These are phyloP conservation scores for Syzygium grande DNA, from an alignment of 345 rosid species.

Conservation along the genomic window DNA sequence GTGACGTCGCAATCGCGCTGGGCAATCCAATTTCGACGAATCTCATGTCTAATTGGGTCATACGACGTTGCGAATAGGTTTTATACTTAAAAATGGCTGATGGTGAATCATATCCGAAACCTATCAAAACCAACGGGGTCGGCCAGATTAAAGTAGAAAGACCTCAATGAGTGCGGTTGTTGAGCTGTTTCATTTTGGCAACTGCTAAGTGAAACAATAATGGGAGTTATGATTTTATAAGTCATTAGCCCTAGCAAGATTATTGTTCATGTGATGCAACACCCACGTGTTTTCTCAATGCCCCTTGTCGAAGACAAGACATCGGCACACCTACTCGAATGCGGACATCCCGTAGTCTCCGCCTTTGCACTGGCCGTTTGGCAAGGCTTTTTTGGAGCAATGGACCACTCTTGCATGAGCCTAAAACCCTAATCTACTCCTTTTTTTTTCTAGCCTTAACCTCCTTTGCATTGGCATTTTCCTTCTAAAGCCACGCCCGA, in stretches of 20 bases:
- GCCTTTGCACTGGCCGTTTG: neutral
- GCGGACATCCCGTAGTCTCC: neutral
- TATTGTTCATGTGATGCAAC: neutral
- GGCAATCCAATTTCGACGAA: neutral
- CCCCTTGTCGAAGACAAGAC: neutral
- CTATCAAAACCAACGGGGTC: neutral
- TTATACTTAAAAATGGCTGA: neutral
- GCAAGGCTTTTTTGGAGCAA: neutral
- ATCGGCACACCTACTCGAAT: neutral
- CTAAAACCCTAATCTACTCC: neutral
- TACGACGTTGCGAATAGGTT: neutral
- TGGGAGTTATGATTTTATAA: neutral
- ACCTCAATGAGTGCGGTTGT: neutral
- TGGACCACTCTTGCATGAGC: neutral
- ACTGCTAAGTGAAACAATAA: neutral
- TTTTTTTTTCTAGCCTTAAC: neutral
- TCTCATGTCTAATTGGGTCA: neutral
- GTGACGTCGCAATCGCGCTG: neutral
- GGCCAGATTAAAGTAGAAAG: neutral
- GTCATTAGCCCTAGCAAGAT: neutral
- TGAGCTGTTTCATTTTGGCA: neutral
- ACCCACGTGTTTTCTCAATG: neutral
- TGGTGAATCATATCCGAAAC: rapidly evolving
- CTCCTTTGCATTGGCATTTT: neutral
- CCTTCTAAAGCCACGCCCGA: neutral